Percentiles rank a stretch among this genome's conserved stretches.
Conservation (phyloP, 306 rosid species). For the Dalbergia oliveri region DNA sequence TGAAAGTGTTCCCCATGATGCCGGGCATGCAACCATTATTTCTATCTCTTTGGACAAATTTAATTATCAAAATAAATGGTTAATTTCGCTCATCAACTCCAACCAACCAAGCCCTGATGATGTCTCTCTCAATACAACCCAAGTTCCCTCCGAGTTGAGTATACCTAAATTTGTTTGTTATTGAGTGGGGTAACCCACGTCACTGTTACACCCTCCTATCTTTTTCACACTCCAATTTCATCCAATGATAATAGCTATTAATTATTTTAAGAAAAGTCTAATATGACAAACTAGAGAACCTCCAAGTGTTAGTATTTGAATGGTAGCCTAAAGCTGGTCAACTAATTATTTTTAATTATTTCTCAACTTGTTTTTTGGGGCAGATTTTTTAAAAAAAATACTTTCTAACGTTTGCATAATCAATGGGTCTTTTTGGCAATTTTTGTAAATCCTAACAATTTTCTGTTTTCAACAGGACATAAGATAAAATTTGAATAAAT, state of each 20-base stretch:
- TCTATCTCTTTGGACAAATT: neutral
- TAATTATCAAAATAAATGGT: neutral
- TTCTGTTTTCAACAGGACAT: neutral
- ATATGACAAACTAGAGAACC: neutral
- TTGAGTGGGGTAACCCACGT: conserved; percentile 35
- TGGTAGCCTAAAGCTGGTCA: neutral
- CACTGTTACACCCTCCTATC: conserved; percentile 22
- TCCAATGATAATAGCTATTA: neutral
- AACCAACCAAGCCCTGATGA: neutral
- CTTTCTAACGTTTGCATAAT: neutral
- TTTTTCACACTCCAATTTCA: conserved; percentile 39
- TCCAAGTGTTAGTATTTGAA: neutral
- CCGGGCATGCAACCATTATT: neutral
- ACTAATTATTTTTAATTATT: neutral
- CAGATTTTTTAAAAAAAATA: neutral
- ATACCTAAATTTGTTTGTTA: conserved; percentile 41
- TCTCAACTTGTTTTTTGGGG: neutral
- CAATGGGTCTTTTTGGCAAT: neutral
- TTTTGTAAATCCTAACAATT: neutral
- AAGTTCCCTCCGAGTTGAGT: conserved; percentile 5
- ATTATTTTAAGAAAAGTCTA: neutral
- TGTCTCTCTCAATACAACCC: conserved; percentile 8
- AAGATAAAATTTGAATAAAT: neutral
- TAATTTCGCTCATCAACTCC: neutral
- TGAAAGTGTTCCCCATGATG: neutral